phyloP scores from a whole-genome alignment of 345 rosid species.

The Brassica cretica region DNA sequence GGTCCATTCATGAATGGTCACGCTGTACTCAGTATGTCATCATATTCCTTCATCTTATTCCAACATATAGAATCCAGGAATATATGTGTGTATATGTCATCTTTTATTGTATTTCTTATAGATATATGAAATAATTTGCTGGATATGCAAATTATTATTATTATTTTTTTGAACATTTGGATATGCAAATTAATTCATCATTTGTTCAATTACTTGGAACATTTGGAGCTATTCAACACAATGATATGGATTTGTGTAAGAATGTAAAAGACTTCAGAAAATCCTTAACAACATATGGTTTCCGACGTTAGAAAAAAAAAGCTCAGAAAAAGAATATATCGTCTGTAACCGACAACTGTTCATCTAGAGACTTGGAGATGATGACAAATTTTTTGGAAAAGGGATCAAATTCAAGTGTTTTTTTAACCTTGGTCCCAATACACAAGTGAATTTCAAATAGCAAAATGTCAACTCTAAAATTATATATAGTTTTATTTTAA shows the following conservation, averaged over 20 bases:
- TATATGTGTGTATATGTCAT: neutral
- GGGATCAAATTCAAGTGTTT: neutral
- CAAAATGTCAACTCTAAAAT: conserved; percentile 13
- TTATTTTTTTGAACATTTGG: no score
- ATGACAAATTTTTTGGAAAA: neutral
- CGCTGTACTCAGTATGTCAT: conserved; percentile 28
- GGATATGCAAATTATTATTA: neutral
- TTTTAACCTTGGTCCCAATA: conserved; percentile 8
- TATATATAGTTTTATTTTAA: neutral
- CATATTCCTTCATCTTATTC: conserved; percentile 38
- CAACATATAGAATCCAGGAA: conserved; percentile 24
- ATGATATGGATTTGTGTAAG: neutral
- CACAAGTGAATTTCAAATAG: conserved; percentile 4
- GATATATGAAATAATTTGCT: neutral
- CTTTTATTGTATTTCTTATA: neutral
- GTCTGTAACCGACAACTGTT: neutral
- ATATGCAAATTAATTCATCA: neutral
- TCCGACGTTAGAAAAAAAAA: neutral
- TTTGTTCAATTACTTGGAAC: conserved; percentile 3
- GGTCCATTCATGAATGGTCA: conserved; percentile 29
- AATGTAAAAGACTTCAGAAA: neutral
- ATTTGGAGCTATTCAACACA: conserved; percentile 5
- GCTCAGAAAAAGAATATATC: neutral
- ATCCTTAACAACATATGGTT: conserved; percentile 3
- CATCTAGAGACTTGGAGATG: conserved; percentile 1